Percentiles rank a stretch among this genome's conserved stretches.
Evolutionary conservation across 352 stramenopile genomes (phyloP).

Genomic region (Lagenidium sp.): DNA sequence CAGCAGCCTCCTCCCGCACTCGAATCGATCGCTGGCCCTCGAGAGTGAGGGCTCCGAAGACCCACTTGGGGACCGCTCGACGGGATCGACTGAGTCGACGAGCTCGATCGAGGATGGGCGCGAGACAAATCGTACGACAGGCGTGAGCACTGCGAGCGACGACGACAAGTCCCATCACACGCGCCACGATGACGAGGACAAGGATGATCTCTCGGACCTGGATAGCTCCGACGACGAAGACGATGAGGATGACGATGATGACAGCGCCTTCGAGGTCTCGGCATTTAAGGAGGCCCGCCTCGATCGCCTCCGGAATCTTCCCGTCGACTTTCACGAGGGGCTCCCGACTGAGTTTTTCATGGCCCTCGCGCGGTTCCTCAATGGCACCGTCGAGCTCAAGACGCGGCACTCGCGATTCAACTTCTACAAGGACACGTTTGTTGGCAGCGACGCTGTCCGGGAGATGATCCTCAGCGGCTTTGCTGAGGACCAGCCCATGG

Average conservation of each 20-base stretch:
- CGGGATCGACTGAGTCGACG: constrained; percentile 17
- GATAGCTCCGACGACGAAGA: constrained; percentile 25
- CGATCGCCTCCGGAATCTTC: constrained; percentile 65
- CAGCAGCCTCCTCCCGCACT: neutral
- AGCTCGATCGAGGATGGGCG: constrained; percentile 32
- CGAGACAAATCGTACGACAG: constrained; percentile 11
- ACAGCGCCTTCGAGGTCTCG: constrained; percentile 33
- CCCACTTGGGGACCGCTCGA: constrained; percentile 20
- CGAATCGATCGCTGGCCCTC: constrained; percentile 14
- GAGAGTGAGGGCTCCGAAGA: constrained; percentile 26
- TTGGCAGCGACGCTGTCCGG: constrained; percentile 59
- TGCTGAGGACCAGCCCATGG: constrained; percentile 60
- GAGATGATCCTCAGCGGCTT: constrained; percentile 73
- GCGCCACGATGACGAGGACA: constrained; percentile 10
- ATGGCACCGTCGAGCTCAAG: constrained; percentile 72
- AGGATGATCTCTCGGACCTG: constrained; percentile 6
- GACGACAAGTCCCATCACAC: neutral
- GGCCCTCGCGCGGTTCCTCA: constrained; percentile 58
- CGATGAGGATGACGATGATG: constrained; percentile 34
- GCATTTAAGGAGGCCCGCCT: constrained; percentile 61
- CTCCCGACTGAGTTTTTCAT: constrained; percentile 74
- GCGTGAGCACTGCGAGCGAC: neutral
- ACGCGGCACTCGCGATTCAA: constrained; percentile 77
- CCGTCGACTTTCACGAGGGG: constrained; percentile 73
- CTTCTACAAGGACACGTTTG: constrained; percentile 84